These are phyloP conservation scores for Linnemannia zychae DNA, from an alignment of 192 early-diverging fungal genomes.

Conservation along the genomic window DNA sequence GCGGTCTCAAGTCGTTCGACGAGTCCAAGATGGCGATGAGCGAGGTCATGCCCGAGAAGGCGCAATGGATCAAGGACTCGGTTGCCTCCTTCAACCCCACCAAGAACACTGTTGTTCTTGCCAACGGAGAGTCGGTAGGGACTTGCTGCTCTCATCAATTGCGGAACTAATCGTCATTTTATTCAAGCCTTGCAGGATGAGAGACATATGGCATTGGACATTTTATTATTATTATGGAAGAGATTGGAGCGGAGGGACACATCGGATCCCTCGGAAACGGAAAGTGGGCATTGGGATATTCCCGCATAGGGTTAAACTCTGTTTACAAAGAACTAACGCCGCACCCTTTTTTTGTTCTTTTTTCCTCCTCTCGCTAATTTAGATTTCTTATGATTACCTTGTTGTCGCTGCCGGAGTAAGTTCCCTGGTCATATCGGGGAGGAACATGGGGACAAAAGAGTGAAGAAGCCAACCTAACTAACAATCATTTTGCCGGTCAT, in stretches of 20 bases:
- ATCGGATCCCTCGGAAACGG: constrained; percentile 10
- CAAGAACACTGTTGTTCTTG: constrained; percentile 73
- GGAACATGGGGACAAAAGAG: neutral
- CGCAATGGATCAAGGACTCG: constrained; percentile 81
- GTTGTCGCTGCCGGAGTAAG: constrained; percentile 58
- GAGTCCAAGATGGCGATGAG: constrained; percentile 77
- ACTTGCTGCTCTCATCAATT: neutral
- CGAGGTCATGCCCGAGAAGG: constrained; percentile 78
- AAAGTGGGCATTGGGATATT: constrained; percentile 1
- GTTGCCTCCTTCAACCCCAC: constrained; percentile 80
- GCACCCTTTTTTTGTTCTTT: neutral
- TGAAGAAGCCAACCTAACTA: neutral
- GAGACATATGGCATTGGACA: neutral
- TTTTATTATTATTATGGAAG: neutral
- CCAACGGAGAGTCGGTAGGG: constrained; percentile 72
- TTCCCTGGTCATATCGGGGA: neutral
- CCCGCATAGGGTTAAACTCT: constrained; percentile 6
- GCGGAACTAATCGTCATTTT: neutral
- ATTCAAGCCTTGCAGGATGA: neutral
- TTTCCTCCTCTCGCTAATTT: neutral
- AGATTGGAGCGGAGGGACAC: neutral
- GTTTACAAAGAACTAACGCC: constrained; percentile 20
- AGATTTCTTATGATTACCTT: constrained; percentile 55
- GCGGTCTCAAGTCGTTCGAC: constrained; percentile 81
- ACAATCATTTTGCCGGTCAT: constrained; percentile 66